Conservation (phyloP, 129 eudicot genomes). For the Artemisia argyi region DNA sequence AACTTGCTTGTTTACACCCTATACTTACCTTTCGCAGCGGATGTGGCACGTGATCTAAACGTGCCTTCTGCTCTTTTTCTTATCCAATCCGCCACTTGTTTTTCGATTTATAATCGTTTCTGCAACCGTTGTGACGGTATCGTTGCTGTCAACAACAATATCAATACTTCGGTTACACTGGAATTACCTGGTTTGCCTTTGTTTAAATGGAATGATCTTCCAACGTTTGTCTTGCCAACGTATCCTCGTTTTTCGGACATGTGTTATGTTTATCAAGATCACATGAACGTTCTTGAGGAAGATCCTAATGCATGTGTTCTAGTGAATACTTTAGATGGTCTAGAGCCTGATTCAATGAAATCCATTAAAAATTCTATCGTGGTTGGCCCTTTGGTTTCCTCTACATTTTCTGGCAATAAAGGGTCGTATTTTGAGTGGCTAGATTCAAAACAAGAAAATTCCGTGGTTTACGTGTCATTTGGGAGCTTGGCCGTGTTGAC, state of each 20-base stretch:
- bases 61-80: slow-evolving; percentile 57
- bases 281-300: slow-evolving; percentile 32
- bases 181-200: slow-evolving; percentile 43
- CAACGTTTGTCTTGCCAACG: slow-evolving; percentile 36
- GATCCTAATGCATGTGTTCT: slow-evolving; percentile 23
- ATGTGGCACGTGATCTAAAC: slow-evolving; percentile 54
- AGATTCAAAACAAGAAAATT: too few species aligned
- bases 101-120: slow-evolving; percentile 40
- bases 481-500: neutral
- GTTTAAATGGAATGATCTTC: slow-evolving; percentile 38
- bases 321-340: slow-evolving; percentile 44
- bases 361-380: slow-evolving; percentile 19
- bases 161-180: slow-evolving; percentile 17
- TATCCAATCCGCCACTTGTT: slow-evolving; percentile 47
- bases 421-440: neutral
- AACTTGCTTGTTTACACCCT: slow-evolving; percentile 44
- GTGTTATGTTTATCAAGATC: slow-evolving; percentile 32
- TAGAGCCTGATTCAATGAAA: slow-evolving; percentile 15
- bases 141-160: neutral
- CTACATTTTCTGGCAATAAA: slow-evolving; percentile 23
- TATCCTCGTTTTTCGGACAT: slow-evolving; percentile 17
- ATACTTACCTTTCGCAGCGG: slow-evolving; percentile 56
- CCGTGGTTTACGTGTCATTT: too few species aligned
- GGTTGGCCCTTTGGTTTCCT: slow-evolving; percentile 56
- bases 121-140: slow-evolving; percentile 39